Base-by-base conservation (phyloP, 148 eudicot genomes). In the Silene latifolia region DNA sequence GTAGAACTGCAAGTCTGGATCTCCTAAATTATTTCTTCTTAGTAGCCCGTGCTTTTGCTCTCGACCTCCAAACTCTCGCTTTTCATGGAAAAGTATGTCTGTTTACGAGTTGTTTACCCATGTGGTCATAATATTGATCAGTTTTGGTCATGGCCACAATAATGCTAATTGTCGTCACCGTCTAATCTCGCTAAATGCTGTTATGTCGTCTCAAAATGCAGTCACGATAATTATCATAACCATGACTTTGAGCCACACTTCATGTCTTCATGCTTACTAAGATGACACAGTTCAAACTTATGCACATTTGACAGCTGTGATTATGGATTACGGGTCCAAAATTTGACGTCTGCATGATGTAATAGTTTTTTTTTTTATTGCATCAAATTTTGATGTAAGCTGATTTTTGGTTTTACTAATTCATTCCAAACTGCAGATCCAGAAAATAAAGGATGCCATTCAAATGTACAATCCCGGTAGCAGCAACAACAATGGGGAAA, bases 371-470 rank as follows among this genome's bases (percentile, higher is more conserved):
- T 48, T 1, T 9, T 48, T 48, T 14, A 48, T 48, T 48, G 53
- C 13, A 48, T 48, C 53, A 48, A 48, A 13, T 51, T 51, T 13
- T 51, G 17, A 3, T 51, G 14, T 51, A 14, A 14, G 44, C 44
- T 5, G 56, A 51, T 14, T 3, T 51, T 0, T 51, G 4, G 17
- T 51, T 13, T 51, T 14, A 51, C 56, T 13, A 51, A 51, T 27
- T 54, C 59, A 54, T 19, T 47, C 19, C 23, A 1, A 46, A 21
- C 5, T 74, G 67, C 92, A 94, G 98, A 91, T 90, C 82, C 98
- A 94, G 89, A 94, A 89, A 80, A 83, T 94, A 73, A 94, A 88
- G 81, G 98, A 94, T 42, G 96, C 98, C 0, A 87, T 94, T 46
- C 73, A 76, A 67, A 67, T 68, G 18, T 88, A 94, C 77, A 94